These are phyloP conservation scores for Annulohypoxylon maeteangense DNA, from an alignment of 495 filamentous ascomycete species.

Conservation along the genomic window DNA sequence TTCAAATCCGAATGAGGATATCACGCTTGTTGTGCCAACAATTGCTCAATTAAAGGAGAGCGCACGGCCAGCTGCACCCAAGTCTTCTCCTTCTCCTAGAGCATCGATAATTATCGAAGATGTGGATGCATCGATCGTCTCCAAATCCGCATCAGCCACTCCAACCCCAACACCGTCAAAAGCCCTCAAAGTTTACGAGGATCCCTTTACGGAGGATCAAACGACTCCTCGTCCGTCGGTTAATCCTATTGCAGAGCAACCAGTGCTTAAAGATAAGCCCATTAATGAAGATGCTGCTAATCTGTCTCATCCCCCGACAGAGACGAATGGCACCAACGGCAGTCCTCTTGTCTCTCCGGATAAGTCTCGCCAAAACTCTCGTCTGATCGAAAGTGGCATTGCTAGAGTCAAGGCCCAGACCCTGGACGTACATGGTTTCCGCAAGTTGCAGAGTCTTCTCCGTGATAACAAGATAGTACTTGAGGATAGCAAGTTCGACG, in stretches of 20 bases:
- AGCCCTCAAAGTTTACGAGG: conserved; percentile 67
- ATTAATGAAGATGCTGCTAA: conserved; percentile 64
- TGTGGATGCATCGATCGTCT: conserved; percentile 10
- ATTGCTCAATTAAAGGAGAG: conserved; percentile 38
- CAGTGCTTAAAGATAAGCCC: conserved; percentile 63
- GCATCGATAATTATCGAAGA: conserved; percentile 23
- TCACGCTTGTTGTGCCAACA: conserved; percentile 61
- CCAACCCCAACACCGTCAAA: conserved; percentile 50
- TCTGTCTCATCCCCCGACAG: conserved; percentile 40
- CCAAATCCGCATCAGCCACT: conserved; percentile 22
- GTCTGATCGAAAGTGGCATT: conserved; percentile 80
- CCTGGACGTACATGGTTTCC: conserved; percentile 88
- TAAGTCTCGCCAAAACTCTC: conserved; percentile 60
- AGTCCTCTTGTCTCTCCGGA: conserved; percentile 54
- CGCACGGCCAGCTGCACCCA: conserved; percentile 14
- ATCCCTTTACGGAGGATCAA: conserved; percentile 63
- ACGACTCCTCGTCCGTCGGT: conserved; percentile 50
- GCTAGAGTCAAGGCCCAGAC: conserved; percentile 73
- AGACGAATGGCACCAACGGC: conserved; percentile 34
- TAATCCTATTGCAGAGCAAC: conserved; percentile 46
- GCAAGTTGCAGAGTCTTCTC: conserved; percentile 84
- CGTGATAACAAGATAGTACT: conserved; percentile 70
- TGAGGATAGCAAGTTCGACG: conserved; percentile 73
- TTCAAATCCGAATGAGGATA: conserved; percentile 55
- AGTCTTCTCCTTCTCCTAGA: conserved; percentile 28